Conservation (phyloP, 805 yeast species). For the Debaryomyces tyrocola region DNA sequence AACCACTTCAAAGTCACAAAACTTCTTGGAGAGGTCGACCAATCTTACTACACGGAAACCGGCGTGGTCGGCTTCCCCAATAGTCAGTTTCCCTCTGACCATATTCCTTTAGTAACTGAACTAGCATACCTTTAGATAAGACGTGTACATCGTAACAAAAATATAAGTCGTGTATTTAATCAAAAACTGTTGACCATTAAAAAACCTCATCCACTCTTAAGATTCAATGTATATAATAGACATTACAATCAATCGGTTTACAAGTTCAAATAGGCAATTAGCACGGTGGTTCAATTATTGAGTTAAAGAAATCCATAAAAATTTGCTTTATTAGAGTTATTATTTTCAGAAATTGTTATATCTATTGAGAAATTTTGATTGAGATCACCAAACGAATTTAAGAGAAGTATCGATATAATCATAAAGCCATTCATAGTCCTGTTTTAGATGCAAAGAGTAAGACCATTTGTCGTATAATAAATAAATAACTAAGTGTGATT, state of each 20-base stretch:
- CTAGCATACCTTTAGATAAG: constrained; percentile 30
- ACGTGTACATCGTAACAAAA: not conserved
- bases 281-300: not conserved
- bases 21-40: constrained; percentile 79
- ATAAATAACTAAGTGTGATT: not conserved
- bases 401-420: no score
- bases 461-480: not conserved
- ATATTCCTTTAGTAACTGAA: constrained; percentile 79
- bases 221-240: not conserved
- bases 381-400: no score
- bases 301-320: no score
- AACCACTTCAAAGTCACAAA: constrained; percentile 80
- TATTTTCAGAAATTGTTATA: no score
- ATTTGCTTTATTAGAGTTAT: no score
- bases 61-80: constrained; percentile 90
- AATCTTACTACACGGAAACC: constrained; percentile 55
- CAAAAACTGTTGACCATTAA: not conserved
- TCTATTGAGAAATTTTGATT: no score
- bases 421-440: no score
- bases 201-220: not conserved
- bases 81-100: constrained; percentile 92
- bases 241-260: not conserved
- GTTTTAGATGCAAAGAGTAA: not conserved
- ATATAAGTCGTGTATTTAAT: not conserved
- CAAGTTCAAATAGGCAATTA: not conserved